Evolutionary conservation across 2,329 filamentous ascomycete species (phyloP), one percentile per base, ranked within the genome.

Genomic region (Phialophora expanda): DNA sequence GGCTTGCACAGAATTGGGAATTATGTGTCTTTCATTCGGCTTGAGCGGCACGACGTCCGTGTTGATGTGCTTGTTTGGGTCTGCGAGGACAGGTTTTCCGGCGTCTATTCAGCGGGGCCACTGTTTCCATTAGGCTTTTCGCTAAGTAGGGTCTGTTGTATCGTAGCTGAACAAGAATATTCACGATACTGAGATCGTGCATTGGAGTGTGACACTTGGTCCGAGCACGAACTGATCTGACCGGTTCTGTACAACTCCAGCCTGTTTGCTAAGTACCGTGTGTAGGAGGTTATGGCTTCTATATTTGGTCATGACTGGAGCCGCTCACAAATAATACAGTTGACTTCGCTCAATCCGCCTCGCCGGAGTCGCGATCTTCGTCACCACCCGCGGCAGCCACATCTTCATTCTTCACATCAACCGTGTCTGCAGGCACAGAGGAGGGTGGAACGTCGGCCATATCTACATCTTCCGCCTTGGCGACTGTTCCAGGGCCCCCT

Each of bases 401-500:
- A 44, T n/a, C 38, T 44, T n/a, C 38, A n/a, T 44, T 53, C n/a
- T 62, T 61, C 32, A 24, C 28, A 20, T 58, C 58, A 24, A 48
- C 66, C 24, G 60, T 26, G 11, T 53, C n/a, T 14, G 38, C 58
- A 11, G 26, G 4, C 17, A 24, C 38, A 51, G 34, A 30, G 3
- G 38, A n/a, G 5, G 56, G 55, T 51, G 57, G 30, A 22, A 66
- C 22, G 54, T 68, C 64, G 9, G 38, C 26, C 63, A 66, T 68
- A 34, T 68, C 66, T 9, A 61, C 61, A n/a, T 68, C 66, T 32
- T 64, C 44, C 26, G 14, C 51, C 9, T 28, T 53, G 28, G 51
- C 11, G 12, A 30, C 26, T 9, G n/a, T 51, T 14, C 17, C 34
- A 20, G 14, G 24, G 8, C 20, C 54, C 44, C 9, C 7, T 54